Percentiles rank a stretch among this genome's conserved stretches.
Conservation (phyloP, 495 filamentous ascomycete species). For the Friedmanniomyces endolithicus region DNA sequence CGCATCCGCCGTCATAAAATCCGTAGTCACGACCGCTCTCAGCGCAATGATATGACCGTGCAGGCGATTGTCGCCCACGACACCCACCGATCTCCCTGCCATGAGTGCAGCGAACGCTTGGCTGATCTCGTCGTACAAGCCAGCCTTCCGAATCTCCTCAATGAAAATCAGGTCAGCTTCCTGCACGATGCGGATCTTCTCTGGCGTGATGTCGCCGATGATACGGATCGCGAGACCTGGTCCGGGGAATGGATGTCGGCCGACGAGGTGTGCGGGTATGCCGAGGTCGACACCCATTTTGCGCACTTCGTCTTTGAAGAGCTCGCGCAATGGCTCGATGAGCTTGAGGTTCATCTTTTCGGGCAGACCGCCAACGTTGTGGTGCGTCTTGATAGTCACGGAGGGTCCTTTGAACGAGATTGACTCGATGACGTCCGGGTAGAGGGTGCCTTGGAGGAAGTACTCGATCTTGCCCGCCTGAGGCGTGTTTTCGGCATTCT, state of each 20-base stretch:
- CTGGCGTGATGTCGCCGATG: constrained; percentile 72
- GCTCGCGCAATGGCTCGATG: constrained; percentile 66
- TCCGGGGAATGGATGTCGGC: constrained; percentile 73
- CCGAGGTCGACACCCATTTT: constrained; percentile 64
- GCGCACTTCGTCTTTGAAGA: constrained; percentile 79
- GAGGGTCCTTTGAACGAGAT: constrained; percentile 73
- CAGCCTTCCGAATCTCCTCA: constrained; percentile 67
- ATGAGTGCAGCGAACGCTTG: constrained; percentile 78
- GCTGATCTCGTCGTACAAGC: constrained; percentile 66
- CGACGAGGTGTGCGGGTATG: constrained; percentile 65
- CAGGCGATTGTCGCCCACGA: constrained; percentile 66
- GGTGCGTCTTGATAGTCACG: constrained; percentile 72
- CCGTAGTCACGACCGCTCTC: constrained; percentile 61
- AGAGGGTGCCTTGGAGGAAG: constrained; percentile 77
- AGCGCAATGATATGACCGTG: constrained; percentile 47
- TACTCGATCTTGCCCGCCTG: constrained; percentile 62
- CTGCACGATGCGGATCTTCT: constrained; percentile 67
- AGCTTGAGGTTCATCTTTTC: constrained; percentile 50
- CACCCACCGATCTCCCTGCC: constrained; percentile 59
- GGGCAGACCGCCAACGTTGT: constrained; percentile 70
- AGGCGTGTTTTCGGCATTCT: constrained; percentile 46
- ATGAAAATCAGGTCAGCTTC: constrained; percentile 86
- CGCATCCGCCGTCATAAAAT: constrained; percentile 75
- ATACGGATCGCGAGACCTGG: constrained; percentile 85
- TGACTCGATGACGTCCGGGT: constrained; percentile 69